Evolutionary conservation across 192 early-diverging fungal genomes (phyloP), one percentile per base, ranked within the genome.

Genomic region (Entomortierella beljakovae): DNA sequence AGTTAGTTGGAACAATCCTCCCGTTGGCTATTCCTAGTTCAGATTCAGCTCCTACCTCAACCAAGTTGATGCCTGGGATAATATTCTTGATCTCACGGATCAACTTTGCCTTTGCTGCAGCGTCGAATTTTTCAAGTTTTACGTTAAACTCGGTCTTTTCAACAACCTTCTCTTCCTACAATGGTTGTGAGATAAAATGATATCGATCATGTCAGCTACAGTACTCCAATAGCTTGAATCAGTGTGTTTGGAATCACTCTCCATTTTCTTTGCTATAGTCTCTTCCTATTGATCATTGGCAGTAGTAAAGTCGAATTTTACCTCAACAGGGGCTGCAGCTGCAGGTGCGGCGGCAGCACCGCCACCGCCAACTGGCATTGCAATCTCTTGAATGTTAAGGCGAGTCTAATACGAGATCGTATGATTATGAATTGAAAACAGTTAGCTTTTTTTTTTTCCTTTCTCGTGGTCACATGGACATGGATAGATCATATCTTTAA

Each of bases 81-180:
- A 99, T 77, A 80, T 89, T 92, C 90, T 98, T 98, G 68, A 99
- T 95, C 86, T 99, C 98, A 82, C 94, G 92, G 74, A 99, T 99
- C 52, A 99, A 90, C 89, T 99, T 99, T 73, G 98, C 96, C 86
- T 99, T 99, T 57, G 93, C 83, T 23, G 93, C 90, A 32, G 96
- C 91, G 71, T 98, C 95, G 61, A 97, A 92, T 90, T 95, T 96
- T 65, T 96, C 95, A 34, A 99, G 89, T 87, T 93, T 99, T 64
- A 99, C 94, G 76, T 89, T 95, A 87, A 99, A 98, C 64, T 93
- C 90, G 23, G 95, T 94, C 91, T 97, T 96, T 65, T 96, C 98
- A 2, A 81, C 91, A 28, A 93, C 86, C 87, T 97, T 96, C 71
- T 95, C 95, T 85, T 94, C 89, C 80, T 87, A 61, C 40, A 43